Base-by-base conservation (phyloP, 805 yeast species). In the Yamadazyma tumulicola region DNA sequence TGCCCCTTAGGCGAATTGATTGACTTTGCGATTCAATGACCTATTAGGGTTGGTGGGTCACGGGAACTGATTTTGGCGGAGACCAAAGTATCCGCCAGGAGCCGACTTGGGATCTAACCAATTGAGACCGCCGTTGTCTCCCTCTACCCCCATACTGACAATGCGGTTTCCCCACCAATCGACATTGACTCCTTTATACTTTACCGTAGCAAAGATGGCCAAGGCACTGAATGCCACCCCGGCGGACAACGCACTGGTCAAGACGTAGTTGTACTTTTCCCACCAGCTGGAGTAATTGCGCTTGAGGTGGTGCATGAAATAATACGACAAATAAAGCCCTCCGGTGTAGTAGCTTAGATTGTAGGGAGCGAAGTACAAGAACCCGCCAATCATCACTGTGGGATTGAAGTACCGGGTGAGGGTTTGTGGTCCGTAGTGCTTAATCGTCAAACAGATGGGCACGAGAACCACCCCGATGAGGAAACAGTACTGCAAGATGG, bases 251-350 rank as follows among this genome's bases (percentile, higher is more conserved):
- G 75, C 82, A 33, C 81, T 72, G 16, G 79, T 64, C 33, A 81
- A 54, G 15, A 80, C 67, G 50, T 79, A 81, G 52, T 80, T 81
- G 55, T 82, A 82, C 54, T 80, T 81, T 26, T 80, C 79, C 88
- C 84, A 81, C 84, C 83, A 72, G 15, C 65, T 54, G 30, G 69
- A 50, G 52, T 72, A 72, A 46, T 65, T 59, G 39, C 64, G 59
- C 45, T 73, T 69, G 46, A 78, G 57, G 47, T 66, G 65, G 56
- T 69, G 77, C 61, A 77, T 77, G 61, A 81, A 81, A 4, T 67
- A 32, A 42, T 68, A 69, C 4, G 85, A 82, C 26, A 75, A 38
- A 47, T 68, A 68, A 47, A 84, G 71, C 35, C 85, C 79, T 8
- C 81, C 79, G 0, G 88, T 85, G 22, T 57, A 60, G 45, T 63